Evolutionary conservation across 2,329 filamentous ascomycete genomes (phyloP), one percentile per base, ranked within the genome.

Genomic region (Zalaria sp.): DNA sequence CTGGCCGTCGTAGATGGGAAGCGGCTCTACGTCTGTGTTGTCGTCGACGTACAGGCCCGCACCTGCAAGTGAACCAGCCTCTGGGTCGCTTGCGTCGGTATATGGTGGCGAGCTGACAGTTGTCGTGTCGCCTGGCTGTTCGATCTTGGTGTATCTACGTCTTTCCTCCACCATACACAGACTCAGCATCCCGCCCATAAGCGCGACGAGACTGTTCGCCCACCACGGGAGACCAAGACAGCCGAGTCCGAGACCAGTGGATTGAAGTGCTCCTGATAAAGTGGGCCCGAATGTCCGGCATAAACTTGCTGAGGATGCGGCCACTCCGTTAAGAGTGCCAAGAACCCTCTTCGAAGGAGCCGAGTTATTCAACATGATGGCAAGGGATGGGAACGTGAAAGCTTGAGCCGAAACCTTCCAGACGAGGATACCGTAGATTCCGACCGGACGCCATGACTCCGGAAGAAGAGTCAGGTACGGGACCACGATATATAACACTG

Each of bases 401-500:
- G 86, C 88, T 52, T 89, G 79, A 53, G 91, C 87, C 0, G 86
- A 93, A 57, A 93, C 93, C 63, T 95, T 96, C 79, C 83, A 86
- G 49, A 93, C 73, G 7, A 96, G 72, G 25, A 89, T 69, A 5
- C 78, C 53, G 56, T 87, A 89, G 39, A 94, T 77, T 25, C 82
- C 84, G 2, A 77, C 65, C 65, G 83, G 82, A 46, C 83, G 79
- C 34, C 86, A 61, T 27, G 65, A 64, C 10, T 78, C 69, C 1
- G 91, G 89, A 1, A 95, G 73, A 5, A 96, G 73, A 1, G 91
- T 81, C 10, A 95, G 72, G 62, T 96, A 98, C 0, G 91, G 89
- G 2, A 88, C 86, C 40, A 81, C 67, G 46, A 96, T 62, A 66
- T 98, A 96, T 11, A 95, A 77, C 37, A 86, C 61, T 36, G 93